phyloP scores from a whole-genome alignment of 225 moss, liverwort and hornwort genomes.

The Pleurozium schreberi region DNA sequence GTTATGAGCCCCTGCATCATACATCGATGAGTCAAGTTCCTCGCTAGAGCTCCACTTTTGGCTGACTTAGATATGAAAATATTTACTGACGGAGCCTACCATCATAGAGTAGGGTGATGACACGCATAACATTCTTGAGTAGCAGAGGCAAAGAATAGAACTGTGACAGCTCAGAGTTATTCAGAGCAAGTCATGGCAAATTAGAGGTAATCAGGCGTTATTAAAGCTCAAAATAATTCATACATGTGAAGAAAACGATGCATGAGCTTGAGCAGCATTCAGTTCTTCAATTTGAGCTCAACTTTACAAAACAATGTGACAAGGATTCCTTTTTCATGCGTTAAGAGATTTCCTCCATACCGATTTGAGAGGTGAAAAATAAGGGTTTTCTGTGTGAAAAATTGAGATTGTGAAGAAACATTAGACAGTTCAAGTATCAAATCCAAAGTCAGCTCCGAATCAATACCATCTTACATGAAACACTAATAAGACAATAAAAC shows the following conservation, averaged over 20 bases:
- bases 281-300: not conserved
- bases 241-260: not conserved
- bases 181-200: not conserved
- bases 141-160: not conserved
- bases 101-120: not conserved
- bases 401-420: not conserved
- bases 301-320: not conserved
- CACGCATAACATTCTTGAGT: not conserved
- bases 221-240: not conserved
- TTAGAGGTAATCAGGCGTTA: not conserved
- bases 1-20: conserved; percentile 61
- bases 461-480: not conserved
- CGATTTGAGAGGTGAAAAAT: not conserved
- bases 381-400: not conserved
- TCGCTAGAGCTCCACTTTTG: not conserved
- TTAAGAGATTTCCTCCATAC: not conserved
- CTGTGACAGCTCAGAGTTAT: not conserved
- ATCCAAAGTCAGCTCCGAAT: not conserved
- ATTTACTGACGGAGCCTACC: not conserved
- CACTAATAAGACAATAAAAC: not conserved
- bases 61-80: not conserved
- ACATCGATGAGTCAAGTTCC: not conserved
- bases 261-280: not conserved
- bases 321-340: not conserved
- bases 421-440: not conserved